Evolutionary conservation across 176 grass and related monocot genomes (phyloP), one percentile per base, ranked within the genome.

Genomic region (Pontederia paniculata): DNA sequence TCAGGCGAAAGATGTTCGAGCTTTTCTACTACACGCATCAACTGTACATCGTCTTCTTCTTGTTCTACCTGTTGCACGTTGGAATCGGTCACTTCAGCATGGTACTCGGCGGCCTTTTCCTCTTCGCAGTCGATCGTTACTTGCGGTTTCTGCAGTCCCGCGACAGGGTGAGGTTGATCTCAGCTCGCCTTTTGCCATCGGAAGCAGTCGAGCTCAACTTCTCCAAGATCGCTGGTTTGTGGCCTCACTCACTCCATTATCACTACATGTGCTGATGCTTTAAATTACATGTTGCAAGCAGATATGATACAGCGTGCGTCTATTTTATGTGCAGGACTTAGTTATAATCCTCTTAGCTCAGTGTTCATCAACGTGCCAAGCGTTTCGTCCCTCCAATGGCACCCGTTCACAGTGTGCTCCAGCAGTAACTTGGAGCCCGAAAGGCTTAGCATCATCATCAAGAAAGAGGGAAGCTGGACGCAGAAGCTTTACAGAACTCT

Each of bases 381-480:
- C 44, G 67, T 88, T 16, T 83, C 79, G 0, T 44, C 48, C 10
- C 63, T 88, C 43, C 79, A 88, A 41, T 88, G 84, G 84, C 84
- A 88, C 31, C 79, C 84, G 0, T 88, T 82, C 64, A 83, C 76
- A 0, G 68, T 88, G 42, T 73, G 45, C 62, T 83, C 84, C 41
- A 83, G 67, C 57, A 83, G 76, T 60, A 65, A 63, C 44, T 50
- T 83, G 16, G 72, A 83, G 48, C 79, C 63, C 4, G 66, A 88
- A 37, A 76, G 43, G 50, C 42, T 88, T 0, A 76, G 71, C 42
- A 68, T 88, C 12, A 68, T 88, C 64, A 48, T 88, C 52, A 88
- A 83, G 68, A 77, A 61, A 58, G 73, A 72, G 58, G 84, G 80
- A 49, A 57, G 42, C n/a, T 88, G 84, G 80, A 88, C 84, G 21